Evolutionary conservation across 1,284 basidiomycete species (phyloP).

Genomic region (Pulveroboletus sp.): DNA sequence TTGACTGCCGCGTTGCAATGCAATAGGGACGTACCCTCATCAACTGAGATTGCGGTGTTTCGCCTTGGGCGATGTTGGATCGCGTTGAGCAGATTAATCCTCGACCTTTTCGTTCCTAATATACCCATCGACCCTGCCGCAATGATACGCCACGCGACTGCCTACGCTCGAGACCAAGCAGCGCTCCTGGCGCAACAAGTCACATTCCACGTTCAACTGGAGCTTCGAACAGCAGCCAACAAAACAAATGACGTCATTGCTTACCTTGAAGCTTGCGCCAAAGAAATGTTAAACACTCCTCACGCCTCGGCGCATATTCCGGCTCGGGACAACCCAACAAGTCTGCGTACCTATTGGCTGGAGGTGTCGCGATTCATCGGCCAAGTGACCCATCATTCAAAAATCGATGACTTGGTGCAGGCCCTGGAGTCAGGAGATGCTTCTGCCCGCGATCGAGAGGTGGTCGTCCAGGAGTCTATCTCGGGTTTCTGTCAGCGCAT

Average conservation of each 20-base stretch:
- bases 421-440: slow-evolving; percentile 36
- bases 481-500: slow-evolving; percentile 61
- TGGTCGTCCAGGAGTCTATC: slow-evolving; percentile 64
- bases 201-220: slow-evolving; percentile 54
- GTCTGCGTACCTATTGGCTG: slow-evolving; percentile 76
- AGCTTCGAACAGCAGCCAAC: slow-evolving; percentile 62
- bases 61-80: slow-evolving; percentile 64
- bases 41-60: slow-evolving; percentile 5
- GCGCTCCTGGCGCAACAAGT: slow-evolving; percentile 51
- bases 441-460: slow-evolving; percentile 47
- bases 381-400: slow-evolving; percentile 50
- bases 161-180: slow-evolving; percentile 50
- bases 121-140: slow-evolving; percentile 86
- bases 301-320: slow-evolving; percentile 28
- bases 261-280: slow-evolving; percentile 43
- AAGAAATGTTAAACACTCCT: slow-evolving; percentile 27
- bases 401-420: slow-evolving; percentile 40
- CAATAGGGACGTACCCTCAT: neutral
- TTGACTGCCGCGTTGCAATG: slow-evolving; percentile 8
- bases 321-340: slow-evolving; percentile 47
- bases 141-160: slow-evolving; percentile 52
- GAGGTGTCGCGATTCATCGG: slow-evolving; percentile 72
- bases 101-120: slow-evolving; percentile 82
- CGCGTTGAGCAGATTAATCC: slow-evolving; percentile 52
- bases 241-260: slow-evolving; percentile 45